These are phyloP conservation scores for Yarrowia yakushimensis DNA, from an alignment of 805 yeast genomes.

Conservation along the genomic window DNA sequence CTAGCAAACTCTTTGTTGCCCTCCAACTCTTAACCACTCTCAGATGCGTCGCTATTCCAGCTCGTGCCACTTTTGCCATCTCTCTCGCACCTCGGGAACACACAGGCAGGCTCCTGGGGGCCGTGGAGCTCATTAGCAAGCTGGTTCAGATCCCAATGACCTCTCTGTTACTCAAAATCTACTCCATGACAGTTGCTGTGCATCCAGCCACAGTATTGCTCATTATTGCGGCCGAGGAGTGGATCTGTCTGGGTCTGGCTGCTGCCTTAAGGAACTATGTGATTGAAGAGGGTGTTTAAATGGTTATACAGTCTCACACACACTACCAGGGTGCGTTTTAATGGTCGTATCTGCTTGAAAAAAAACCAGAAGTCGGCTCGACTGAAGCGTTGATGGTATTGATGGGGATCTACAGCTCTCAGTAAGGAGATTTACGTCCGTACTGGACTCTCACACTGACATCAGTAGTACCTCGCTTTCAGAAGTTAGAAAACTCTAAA, in stretches of 20 bases:
- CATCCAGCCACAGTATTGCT: slow-evolving; percentile 14
- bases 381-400: slow-evolving; percentile 68
- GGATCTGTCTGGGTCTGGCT: slow-evolving; percentile 6
- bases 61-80: slow-evolving; percentile 13
- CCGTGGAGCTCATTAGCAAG: slow-evolving; percentile 5
- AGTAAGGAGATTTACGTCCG: slow-evolving; percentile 45
- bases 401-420: slow-evolving; percentile 65
- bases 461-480: slow-evolving; percentile 68
- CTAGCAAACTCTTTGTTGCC: not conserved
- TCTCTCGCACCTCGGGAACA: not conserved
- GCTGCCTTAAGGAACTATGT: not conserved
- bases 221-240: slow-evolving; percentile 4
- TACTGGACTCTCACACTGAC: slow-evolving; percentile 66
- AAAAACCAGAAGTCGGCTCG: slow-evolving; percentile 67
- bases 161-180: not conserved
- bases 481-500: too few species aligned
- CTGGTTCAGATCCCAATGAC: not conserved
- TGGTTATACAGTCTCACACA: too few species aligned
- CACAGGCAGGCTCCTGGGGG: slow-evolving; percentile 13
- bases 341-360: too few species aligned
- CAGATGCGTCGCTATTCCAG: not conserved
- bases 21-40: not conserved
- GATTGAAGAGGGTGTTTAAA: not conserved
- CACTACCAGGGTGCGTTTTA: too few species aligned
- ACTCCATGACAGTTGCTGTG: slow-evolving; percentile 1